Percentiles rank a stretch among this genome's conserved stretches.
phyloP scores from a whole-genome alignment of 805 yeast species.

The Starmerella gropengiesseri region DNA sequence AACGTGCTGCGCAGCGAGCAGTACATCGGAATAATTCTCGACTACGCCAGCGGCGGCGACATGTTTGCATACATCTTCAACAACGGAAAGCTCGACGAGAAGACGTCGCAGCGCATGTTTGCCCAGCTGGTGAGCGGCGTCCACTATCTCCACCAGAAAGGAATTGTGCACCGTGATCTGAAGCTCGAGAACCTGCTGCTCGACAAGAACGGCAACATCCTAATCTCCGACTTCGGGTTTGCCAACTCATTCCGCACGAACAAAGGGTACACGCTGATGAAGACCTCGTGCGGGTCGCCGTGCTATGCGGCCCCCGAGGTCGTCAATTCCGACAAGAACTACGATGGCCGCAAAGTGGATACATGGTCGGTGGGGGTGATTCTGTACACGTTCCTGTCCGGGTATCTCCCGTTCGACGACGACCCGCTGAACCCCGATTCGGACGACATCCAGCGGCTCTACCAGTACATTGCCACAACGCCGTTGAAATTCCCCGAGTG shows the following conservation, averaged over 20 bases:
- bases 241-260: conserved; percentile 61
- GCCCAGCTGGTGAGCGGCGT: conserved; percentile 93
- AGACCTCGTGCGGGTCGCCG: conserved; percentile 93
- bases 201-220: conserved; percentile 76
- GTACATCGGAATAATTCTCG: conserved; percentile 91
- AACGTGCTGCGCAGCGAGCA: conserved; percentile 90
- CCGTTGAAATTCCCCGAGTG: conserved; percentile 93
- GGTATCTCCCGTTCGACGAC: conserved; percentile 94
- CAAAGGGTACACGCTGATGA: conserved; percentile 55
- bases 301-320: conserved; percentile 98
- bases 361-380: conserved; percentile 97
- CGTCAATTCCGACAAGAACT: conserved; percentile 66
- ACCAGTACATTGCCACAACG: conserved; percentile 82
- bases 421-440: conserved; percentile 96
- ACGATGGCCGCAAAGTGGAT: conserved; percentile 87
- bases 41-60: conserved; percentile 96
- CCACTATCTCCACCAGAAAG: conserved; percentile 73
- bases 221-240: conserved; percentile 88
- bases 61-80: conserved; percentile 83
- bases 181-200: conserved; percentile 63
- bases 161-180: conserved; percentile 67
- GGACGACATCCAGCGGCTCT: conserved; percentile 78
- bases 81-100: conserved; percentile 77
- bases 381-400: conserved; percentile 91
- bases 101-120: conserved; percentile 74